Evolutionary conservation across 441 rosid species (phyloP).

Genomic region (Erodium trifolium): DNA sequence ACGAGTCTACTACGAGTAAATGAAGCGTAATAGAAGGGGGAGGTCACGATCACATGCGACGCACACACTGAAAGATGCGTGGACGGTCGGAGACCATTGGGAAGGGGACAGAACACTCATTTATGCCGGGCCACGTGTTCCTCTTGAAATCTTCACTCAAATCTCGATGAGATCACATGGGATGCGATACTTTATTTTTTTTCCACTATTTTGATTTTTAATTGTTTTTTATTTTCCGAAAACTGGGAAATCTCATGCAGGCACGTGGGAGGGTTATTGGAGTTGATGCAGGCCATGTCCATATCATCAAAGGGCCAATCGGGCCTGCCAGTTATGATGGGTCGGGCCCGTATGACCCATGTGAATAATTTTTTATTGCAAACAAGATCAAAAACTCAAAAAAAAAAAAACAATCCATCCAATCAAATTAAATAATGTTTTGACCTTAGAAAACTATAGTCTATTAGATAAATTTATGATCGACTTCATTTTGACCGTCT

Average conservation of each 20-base stretch:
- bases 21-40: neutral
- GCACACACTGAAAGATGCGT: too few relatives aligned
- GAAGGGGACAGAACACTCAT: constrained; percentile 18
- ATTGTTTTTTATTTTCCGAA: too few relatives aligned
- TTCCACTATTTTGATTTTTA: too few relatives aligned
- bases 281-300: neutral
- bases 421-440: neutral
- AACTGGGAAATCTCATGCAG: neutral
- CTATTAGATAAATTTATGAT: too few relatives aligned
- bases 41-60: neutral
- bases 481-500: too few relatives aligned
- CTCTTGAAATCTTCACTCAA: constrained; percentile 18
- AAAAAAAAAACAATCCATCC: neutral
- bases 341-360: constrained; percentile 10
- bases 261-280: neutral
- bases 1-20: too few relatives aligned
- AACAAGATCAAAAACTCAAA: neutral
- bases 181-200: too few relatives aligned
- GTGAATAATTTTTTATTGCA: neutral
- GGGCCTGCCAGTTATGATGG: constrained; percentile 13
- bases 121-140: constrained; percentile 34
- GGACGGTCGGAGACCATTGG: neutral
- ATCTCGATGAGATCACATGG: constrained; percentile 14
- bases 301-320: neutral
- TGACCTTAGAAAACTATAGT: too few relatives aligned